Evolutionary conservation across 2,329 filamentous ascomycete species (phyloP).

Genomic region (Diaporthe aspalathi): DNA sequence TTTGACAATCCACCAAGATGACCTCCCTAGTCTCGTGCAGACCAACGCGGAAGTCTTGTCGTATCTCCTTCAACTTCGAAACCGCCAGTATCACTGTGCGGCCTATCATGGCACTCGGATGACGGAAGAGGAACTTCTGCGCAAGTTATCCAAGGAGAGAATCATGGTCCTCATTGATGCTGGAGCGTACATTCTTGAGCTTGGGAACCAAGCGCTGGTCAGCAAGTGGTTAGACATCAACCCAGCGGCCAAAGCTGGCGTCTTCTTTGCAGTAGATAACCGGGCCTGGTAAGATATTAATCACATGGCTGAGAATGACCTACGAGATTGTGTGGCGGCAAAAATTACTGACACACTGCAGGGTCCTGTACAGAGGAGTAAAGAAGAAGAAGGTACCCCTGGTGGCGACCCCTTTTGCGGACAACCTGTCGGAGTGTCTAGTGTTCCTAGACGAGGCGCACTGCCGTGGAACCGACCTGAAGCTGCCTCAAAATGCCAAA

Average conservation of each 20-base stretch:
- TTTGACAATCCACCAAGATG: slow-evolving; percentile 69
- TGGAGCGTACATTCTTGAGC: slow-evolving; percentile 73
- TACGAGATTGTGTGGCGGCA: too few relatives aligned
- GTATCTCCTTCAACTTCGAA: slow-evolving; percentile 66
- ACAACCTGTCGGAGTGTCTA: slow-evolving; percentile 62
- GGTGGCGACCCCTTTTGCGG: slow-evolving; percentile 64
- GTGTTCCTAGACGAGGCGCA: slow-evolving; percentile 72
- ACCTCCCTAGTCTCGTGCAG: slow-evolving; percentile 65
- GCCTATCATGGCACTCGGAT: slow-evolving; percentile 49
- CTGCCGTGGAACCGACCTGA: slow-evolving; percentile 70
- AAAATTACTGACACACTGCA: background rate
- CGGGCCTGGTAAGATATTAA: slow-evolving; percentile 48
- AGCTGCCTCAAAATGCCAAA: slow-evolving; percentile 57
- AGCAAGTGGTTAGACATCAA: slow-evolving; percentile 63
- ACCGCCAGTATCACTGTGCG: slow-evolving; percentile 57
- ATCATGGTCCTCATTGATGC: slow-evolving; percentile 72
- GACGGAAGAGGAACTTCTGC: slow-evolving; percentile 59
- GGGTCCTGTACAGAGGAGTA: slow-evolving; percentile 53
- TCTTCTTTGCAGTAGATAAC: slow-evolving; percentile 65
- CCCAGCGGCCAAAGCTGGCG: slow-evolving; percentile 56
- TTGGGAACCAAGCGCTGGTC: slow-evolving; percentile 63
- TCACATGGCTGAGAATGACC: too few relatives aligned
- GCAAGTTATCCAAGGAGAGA: slow-evolving; percentile 46
- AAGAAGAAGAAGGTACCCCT: slow-evolving; percentile 54
- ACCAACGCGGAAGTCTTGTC: slow-evolving; percentile 73